Percentiles rank a stretch among this genome's conserved stretches.
phyloP scores from a whole-genome alignment of 768 basidiomycete genomes.

The Trametes elegans region DNA sequence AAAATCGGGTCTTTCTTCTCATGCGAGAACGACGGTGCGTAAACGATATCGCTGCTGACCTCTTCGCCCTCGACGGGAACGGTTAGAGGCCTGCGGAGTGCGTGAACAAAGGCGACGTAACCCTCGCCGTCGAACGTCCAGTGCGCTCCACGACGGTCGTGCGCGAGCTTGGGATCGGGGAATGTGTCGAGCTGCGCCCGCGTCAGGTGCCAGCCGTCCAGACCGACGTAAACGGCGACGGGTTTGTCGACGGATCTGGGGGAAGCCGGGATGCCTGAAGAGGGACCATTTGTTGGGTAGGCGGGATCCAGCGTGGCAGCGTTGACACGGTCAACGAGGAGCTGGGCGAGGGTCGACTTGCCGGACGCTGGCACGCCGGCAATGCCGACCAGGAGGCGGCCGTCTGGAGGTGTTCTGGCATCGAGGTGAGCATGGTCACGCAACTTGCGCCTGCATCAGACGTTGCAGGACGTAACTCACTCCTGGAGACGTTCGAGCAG shows the following conservation, averaged over 20 bases:
- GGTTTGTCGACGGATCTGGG: constrained; percentile 4
- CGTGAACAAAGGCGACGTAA: constrained; percentile 66
- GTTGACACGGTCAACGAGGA: constrained; percentile 56
- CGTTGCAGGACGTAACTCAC: constrained; percentile 19
- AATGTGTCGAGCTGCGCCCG: constrained; percentile 74
- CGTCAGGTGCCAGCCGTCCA: constrained; percentile 93
- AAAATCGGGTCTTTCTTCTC: constrained; percentile 81
- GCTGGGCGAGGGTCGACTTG: constrained; percentile 73
- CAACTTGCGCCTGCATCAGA: background rate
- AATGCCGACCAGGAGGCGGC: constrained; percentile 68
- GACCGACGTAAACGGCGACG: constrained; percentile 64
- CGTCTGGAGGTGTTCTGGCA: constrained; percentile 25
- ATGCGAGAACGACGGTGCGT: constrained; percentile 86
- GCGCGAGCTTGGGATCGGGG: constrained; percentile 73
- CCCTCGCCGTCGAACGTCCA: constrained; percentile 87
- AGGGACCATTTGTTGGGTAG: background rate
- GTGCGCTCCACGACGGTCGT: constrained; percentile 78
- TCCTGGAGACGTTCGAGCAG: constrained; percentile 33
- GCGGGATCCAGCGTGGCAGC: background rate
- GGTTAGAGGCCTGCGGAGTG: constrained; percentile 42
- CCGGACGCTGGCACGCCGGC: constrained; percentile 84
- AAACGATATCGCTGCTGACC: constrained; percentile 37
- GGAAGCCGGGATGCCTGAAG: background rate
- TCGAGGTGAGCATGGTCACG: background rate
- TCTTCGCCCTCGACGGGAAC: background rate